Conservation (phyloP, 768 basidiomycete species). For the Pleurotus tuber-regium region DNA sequence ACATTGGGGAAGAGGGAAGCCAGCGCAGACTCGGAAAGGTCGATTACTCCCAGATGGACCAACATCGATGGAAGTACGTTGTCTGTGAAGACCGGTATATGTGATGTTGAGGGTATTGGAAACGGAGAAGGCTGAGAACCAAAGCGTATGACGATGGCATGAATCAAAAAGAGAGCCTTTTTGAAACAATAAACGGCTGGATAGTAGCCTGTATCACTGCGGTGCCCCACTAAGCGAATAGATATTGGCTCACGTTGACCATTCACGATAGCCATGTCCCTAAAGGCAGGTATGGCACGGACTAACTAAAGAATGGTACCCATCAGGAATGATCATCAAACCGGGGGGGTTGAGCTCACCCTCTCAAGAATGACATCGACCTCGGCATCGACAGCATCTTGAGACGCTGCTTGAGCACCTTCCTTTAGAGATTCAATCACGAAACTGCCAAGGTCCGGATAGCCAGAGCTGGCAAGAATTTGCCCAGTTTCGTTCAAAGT, state of each 20-base stretch:
- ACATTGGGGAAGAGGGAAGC: constrained; percentile 48
- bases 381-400: constrained; percentile 28
- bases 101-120: constrained; percentile 56
- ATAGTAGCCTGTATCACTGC: background rate
- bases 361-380: constrained; percentile 63
- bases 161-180: constrained; percentile 82
- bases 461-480: constrained; percentile 56
- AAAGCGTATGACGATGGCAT: constrained; percentile 69
- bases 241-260: constrained; percentile 49
- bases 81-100: constrained; percentile 71
- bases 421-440: constrained; percentile 67
- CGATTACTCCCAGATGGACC: constrained; percentile 71
- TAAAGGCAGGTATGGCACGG: constrained; percentile 76
- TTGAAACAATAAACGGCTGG: constrained; percentile 87
- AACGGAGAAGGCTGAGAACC: constrained; percentile 52
- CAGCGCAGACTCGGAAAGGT: constrained; percentile 50
- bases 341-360: constrained; percentile 35
- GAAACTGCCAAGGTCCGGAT: constrained; percentile 71
- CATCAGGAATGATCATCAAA: background rate
- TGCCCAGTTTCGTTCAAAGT: constrained; percentile 73
- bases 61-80: constrained; percentile 85
- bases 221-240: too few relatives aligned
- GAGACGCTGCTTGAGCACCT: constrained; percentile 32
- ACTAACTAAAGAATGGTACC: constrained; percentile 52
- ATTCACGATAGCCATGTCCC: constrained; percentile 69